Conservation (phyloP, 2,329 filamentous ascomycete genomes). For the Clonostachys rosea region DNA sequence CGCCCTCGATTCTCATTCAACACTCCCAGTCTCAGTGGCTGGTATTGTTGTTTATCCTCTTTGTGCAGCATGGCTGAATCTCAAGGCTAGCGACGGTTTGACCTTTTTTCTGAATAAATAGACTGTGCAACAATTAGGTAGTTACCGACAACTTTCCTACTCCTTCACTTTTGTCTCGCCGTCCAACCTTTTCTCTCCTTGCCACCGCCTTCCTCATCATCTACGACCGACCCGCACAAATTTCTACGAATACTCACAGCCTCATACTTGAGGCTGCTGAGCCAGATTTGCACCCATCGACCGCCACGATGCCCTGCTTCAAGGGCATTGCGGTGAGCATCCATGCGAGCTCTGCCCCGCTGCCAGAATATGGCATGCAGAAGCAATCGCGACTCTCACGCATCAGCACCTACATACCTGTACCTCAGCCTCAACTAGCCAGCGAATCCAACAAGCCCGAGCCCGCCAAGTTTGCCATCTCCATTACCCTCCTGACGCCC, state of each 20-base stretch:
- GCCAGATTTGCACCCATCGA: neutral
- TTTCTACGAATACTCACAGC: neutral
- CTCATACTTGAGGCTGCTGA: neutral
- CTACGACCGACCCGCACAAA: slow-evolving; percentile 16
- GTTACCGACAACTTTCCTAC: too few species aligned
- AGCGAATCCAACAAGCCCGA: slow-evolving; percentile 69
- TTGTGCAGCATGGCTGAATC: too few species aligned
- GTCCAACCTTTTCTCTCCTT: too few species aligned
- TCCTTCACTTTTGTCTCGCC: too few species aligned
- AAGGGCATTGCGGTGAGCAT: slow-evolving; percentile 98
- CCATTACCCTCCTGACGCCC: slow-evolving; percentile 89
- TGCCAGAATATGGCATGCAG: slow-evolving; percentile 91
- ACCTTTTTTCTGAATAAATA: too few species aligned
- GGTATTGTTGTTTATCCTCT: too few species aligned
- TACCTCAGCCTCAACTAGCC: slow-evolving; percentile 75
- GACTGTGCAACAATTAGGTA: too few species aligned
- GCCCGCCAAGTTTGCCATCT: slow-evolving; percentile 95
- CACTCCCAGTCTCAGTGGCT: too few species aligned
- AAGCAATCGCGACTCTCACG: slow-evolving; percentile 86
- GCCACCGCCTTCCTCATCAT: slow-evolving; percentile 12
- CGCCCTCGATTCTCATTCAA: too few species aligned
- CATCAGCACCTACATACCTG: slow-evolving; percentile 96
- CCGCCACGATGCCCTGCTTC: slow-evolving; percentile 79
- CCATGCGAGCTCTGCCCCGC: slow-evolving; percentile 73
- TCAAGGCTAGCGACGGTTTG: too few species aligned